Evolutionary conservation across 306 rosid genomes (phyloP), one percentile per base, ranked within the genome.

Genomic region (Cucurbita pepo): DNA sequence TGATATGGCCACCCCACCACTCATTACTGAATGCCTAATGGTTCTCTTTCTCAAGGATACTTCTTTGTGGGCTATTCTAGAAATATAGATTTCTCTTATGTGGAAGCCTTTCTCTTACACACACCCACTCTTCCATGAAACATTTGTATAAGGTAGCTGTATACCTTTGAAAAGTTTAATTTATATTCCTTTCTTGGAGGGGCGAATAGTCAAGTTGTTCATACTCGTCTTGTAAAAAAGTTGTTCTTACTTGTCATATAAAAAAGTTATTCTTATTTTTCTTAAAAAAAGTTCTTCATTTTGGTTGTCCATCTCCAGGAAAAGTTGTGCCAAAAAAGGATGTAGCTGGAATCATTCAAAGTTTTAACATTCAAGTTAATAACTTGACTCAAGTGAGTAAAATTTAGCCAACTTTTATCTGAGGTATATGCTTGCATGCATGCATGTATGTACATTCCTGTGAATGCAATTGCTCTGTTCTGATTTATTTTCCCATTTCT

Each of bases 301-400:
- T 36, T 57, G 4, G 13, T 75, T 50, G 55, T 45, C 63, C 81
- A 57, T 62, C 85, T 85, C 81, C 93, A 92, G 99, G 95, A 45
- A 90, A 77, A 79, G 81, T 59, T 54, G 97, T 87, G 77, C 78
- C 97, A 21, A 90, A 85, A 78, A 94, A 80, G 76, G 96, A 87
- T 41, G 75, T 91, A 44, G 79, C 83, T 53, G 96, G 87, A 82
- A 80, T 86, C 78, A 87, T 85, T 76, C 86, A 86, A 82, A 85
- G 91, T 82, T 94, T 90, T 85, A 91, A 89, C 78, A 89, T 91
- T 70, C 99, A 94, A 88, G 99, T 94, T 74, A 88, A 88, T 84
- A 94, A 91, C 85, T 83, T 94, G 85, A 94, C 97, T 75, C 99
- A 94, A 84, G 98, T 80, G 69, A 78, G 88, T 91, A 57, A 64